Evolutionary conservation across 148 eudicot genomes (phyloP).

Genomic region (Cornus kousa): DNA sequence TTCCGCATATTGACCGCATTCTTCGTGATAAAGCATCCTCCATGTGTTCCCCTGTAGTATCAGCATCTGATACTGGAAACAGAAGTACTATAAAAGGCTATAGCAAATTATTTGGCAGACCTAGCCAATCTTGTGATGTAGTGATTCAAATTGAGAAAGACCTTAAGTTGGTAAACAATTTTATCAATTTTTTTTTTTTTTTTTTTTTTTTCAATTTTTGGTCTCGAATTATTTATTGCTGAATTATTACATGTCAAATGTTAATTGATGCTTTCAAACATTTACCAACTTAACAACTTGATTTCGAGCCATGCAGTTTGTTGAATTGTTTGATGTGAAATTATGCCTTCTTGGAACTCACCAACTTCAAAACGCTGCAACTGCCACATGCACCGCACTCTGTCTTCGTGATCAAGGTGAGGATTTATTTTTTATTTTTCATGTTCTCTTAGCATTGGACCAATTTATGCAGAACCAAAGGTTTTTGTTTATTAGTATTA

Average conservation of each 20-base stretch:
- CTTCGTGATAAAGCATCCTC: conserved; percentile 76
- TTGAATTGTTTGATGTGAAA: conserved; percentile 55
- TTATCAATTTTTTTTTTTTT: not conserved
- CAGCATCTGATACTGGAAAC: conserved; percentile 72
- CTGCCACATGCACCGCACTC: conserved; percentile 89
- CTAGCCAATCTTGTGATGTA: conserved; percentile 69
- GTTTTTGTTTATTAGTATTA: not conserved
- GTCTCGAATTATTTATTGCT: not conserved
- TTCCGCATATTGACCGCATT: conserved; percentile 75
- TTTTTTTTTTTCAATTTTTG: not conserved
- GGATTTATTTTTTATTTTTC: not conserved
- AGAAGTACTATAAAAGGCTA: conserved; percentile 52
- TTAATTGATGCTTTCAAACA: not conserved
- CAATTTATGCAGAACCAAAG: not conserved
- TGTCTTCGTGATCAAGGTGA: conserved; percentile 81
- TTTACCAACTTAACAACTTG: not conserved
- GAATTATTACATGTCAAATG: not conserved
- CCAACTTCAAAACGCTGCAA: conserved; percentile 90
- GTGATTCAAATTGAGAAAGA: conserved; percentile 62
- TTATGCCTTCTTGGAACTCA: conserved; percentile 79
- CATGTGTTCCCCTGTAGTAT: conserved; percentile 65
- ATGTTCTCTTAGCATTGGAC: not conserved
- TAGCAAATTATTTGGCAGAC: conserved; percentile 38
- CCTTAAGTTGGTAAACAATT: conserved; percentile 46
- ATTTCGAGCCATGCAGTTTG: conserved; percentile 36